These are phyloP conservation scores for Ananas comosus DNA, from an alignment of 176 grass and related monocot species.

Conservation along the genomic window DNA sequence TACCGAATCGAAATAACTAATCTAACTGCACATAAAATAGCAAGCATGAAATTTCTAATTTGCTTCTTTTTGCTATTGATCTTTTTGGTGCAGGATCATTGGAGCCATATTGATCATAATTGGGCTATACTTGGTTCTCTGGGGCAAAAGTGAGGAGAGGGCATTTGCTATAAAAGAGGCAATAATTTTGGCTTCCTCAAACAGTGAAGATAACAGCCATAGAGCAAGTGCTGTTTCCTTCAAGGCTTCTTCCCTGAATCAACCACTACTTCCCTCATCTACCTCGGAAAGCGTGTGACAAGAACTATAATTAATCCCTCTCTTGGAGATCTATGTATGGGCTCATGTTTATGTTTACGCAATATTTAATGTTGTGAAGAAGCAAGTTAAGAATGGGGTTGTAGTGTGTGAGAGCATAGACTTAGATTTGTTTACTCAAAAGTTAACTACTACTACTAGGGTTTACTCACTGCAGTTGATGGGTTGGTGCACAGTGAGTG, in stretches of 20 bases:
- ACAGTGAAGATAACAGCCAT: slow-evolving; percentile 4
- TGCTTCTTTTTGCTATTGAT: background rate
- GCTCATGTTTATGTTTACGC: background rate
- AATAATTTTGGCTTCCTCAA: background rate
- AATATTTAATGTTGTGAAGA: slow-evolving; percentile 3
- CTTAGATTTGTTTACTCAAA: background rate
- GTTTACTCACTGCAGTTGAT: background rate
- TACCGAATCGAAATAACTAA: slow-evolving; percentile 5
- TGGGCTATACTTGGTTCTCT: slow-evolving; percentile 84
- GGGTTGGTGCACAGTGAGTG: too few species aligned
- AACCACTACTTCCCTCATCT: slow-evolving; percentile 71
- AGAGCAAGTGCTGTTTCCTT: slow-evolving; percentile 10
- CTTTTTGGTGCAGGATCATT: slow-evolving; percentile 38
- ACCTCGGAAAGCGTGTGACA: slow-evolving; percentile 50
- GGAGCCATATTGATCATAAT: slow-evolving; percentile 73
- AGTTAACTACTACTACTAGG: background rate
- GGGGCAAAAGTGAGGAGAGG: slow-evolving; percentile 86
- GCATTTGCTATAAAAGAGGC: slow-evolving; percentile 35
- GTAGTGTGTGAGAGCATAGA: background rate
- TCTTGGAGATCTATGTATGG: background rate
- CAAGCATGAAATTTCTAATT: background rate
- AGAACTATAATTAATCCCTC: background rate
- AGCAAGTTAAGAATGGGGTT: background rate
- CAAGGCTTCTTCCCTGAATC: slow-evolving; percentile 38
- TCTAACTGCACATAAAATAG: background rate